Evolutionary conservation across 495 filamentous ascomycete species (phyloP), one percentile per base, ranked within the genome.

Genomic region (Xylaria sp.): DNA sequence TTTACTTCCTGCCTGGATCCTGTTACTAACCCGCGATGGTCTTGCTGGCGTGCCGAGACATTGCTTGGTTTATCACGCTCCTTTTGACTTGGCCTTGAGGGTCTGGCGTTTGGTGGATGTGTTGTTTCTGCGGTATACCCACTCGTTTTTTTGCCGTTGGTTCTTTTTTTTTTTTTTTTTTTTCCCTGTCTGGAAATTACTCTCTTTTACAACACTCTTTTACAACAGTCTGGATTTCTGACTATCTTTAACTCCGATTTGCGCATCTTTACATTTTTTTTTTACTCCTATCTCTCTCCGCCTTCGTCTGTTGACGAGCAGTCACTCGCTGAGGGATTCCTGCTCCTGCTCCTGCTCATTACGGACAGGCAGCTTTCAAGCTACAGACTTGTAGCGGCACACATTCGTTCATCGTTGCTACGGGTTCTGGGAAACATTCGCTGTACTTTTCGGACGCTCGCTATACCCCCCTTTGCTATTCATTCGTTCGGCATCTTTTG

Each of bases 81-180:
- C 17, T 55, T 33, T 59, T 21, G 31, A 21, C 33, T n/a, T 21
- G 21, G 3, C 19, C 33, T 33, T 29, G 53, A 21, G 31, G 31
- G 37, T 37, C 52, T 59, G 57, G 57, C 29, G 57, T 59, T 59
- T 24, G 11, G 7, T 3, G 57, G 31, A 59, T 58, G n/a, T 29
- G 24, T 43, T 68, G 21, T 55, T 35, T 57, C 21, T 58, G 21
- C 31, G 44, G 14, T 52, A 66, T 66, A 66, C 62, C 62, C 62
- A 52, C 33, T 66, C 62, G 44, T 40, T 66, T 52, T 52, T 19
- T 14, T 29, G 15, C 21, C 17, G 4, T 21, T n/a, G n/a, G n/a
- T n/a, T n/a, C n/a, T n/a, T n/a, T n/a, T n/a, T n/a, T n/a, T n/a
- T n/a, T n/a, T n/a, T n/a, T n/a, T 26, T 46, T 12, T 15, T 4